Evolutionary conservation across 148 eudicot species (phyloP).

Genomic region (Amaranthus palmeri): DNA sequence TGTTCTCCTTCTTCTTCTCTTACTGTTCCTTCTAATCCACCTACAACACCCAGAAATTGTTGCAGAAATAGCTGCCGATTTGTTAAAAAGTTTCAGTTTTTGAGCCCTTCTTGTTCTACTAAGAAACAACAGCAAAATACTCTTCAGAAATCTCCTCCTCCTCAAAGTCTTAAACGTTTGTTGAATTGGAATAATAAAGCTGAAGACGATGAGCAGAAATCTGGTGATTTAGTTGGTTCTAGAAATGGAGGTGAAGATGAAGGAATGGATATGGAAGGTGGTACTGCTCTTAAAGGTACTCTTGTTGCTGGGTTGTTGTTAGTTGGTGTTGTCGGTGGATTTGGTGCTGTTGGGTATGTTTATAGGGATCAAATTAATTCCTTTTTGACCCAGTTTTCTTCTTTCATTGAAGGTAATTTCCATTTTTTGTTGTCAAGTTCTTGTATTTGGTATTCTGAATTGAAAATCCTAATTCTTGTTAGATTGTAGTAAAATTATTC

Average conservation of each 20-base stretch:
- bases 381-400: constrained; percentile 72
- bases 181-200: constrained; percentile 46
- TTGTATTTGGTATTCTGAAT: background rate
- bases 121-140: constrained; percentile 44
- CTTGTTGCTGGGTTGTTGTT: constrained; percentile 80
- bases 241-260: constrained; percentile 14
- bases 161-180: constrained; percentile 39
- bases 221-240: background rate
- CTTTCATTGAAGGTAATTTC: constrained; percentile 73
- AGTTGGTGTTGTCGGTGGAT: constrained; percentile 81
- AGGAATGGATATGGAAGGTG: constrained; percentile 38
- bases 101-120: constrained; percentile 63
- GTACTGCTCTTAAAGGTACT: constrained; percentile 66
- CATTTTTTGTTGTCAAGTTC: background rate
- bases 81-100: constrained; percentile 27
- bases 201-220: constrained; percentile 22
- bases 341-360: constrained; percentile 73
- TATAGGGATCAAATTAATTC: constrained; percentile 80
- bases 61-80: constrained; percentile 3
- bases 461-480: background rate
- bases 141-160: constrained; percentile 47
- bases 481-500: background rate
- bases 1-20: constrained; percentile 14
- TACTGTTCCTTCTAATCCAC: background rate
- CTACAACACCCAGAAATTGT: background rate